phyloP scores from a whole-genome alignment of 106 monocot species.

The Acanthochlamys bracteata region DNA sequence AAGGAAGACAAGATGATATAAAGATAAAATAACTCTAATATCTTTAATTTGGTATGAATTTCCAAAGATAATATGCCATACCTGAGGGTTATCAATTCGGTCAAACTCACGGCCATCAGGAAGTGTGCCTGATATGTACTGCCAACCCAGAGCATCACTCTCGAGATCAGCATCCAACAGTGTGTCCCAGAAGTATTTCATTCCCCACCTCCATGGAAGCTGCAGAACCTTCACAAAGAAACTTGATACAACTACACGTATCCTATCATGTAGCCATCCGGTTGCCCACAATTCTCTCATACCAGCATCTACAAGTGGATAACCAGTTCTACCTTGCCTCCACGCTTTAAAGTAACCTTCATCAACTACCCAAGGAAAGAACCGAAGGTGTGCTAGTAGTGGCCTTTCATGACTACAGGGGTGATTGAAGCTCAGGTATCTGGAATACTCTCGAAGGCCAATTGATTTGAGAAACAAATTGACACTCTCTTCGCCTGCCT shows the following conservation, averaged over 20 bases:
- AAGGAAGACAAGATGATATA: background rate
- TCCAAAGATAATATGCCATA: slow-evolving; percentile 9
- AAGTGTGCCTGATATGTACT: slow-evolving; percentile 90
- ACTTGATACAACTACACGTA: slow-evolving; percentile 86
- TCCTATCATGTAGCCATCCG: slow-evolving; percentile 91
- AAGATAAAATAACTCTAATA: too few relatives aligned
- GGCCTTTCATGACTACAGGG: slow-evolving; percentile 89
- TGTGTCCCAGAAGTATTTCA: slow-evolving; percentile 99
- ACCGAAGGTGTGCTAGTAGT: slow-evolving; percentile 69
- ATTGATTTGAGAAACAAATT: slow-evolving; percentile 80
- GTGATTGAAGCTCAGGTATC: slow-evolving; percentile 91
- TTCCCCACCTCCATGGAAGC: slow-evolving; percentile 97
- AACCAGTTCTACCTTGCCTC: slow-evolving; percentile 93
- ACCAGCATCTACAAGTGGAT: slow-evolving; percentile 93
- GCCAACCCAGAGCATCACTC: slow-evolving; percentile 95
- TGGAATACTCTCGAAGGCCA: slow-evolving; percentile 78
- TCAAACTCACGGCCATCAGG: slow-evolving; percentile 92
- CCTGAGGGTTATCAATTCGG: slow-evolving; percentile 92
- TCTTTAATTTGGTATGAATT: too few relatives aligned
- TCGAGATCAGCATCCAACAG: slow-evolving; percentile 94
- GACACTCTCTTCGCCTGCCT: slow-evolving; percentile 71
- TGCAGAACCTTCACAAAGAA: slow-evolving; percentile 98
- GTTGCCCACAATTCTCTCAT: slow-evolving; percentile 99
- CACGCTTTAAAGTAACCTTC: slow-evolving; percentile 76
- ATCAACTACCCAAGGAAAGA: slow-evolving; percentile 82